These are phyloP conservation scores for Tetradesmus obliquus DNA, from an alignment of 139 green algal species.

Conservation along the genomic window DNA sequence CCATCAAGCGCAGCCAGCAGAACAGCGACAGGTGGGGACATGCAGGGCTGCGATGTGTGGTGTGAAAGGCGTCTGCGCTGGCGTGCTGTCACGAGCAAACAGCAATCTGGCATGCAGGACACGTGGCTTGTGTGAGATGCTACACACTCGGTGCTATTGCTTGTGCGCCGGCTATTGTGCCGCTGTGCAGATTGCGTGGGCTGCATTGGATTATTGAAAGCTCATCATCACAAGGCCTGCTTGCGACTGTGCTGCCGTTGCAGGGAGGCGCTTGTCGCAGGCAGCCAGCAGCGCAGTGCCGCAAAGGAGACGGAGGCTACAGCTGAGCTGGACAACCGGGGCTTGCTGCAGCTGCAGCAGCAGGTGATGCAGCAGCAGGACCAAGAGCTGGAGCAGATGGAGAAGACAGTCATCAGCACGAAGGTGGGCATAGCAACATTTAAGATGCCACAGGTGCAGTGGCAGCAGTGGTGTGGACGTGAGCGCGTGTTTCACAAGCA, in stretches of 20 bases:
- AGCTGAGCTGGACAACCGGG: constrained; percentile 71
- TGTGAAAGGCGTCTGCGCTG: not conserved
- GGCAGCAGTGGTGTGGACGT: too few relatives aligned
- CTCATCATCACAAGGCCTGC: too few relatives aligned
- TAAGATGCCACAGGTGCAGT: not conserved
- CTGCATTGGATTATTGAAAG: too few relatives aligned
- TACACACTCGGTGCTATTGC: too few relatives aligned
- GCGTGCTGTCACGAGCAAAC: too few relatives aligned
- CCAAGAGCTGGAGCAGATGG: constrained; percentile 77
- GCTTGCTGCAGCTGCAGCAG: constrained; percentile 80
- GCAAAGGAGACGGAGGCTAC: constrained; percentile 73
- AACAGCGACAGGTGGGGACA: constrained; percentile 60
- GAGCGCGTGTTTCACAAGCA: not conserved
- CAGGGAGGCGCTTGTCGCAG: constrained; percentile 23
- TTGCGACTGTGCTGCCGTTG: not conserved
- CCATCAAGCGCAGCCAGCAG: constrained; percentile 68
- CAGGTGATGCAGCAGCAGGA: constrained; percentile 85
- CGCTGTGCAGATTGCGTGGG: too few relatives aligned
- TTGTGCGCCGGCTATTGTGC: too few relatives aligned
- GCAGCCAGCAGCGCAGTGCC: constrained; percentile 5
- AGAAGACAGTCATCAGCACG: constrained; percentile 77
- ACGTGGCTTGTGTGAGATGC: too few relatives aligned
- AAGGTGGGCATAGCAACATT: constrained; percentile 58
- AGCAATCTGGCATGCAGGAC: too few relatives aligned
- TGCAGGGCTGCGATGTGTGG: not conserved